phyloP scores from a whole-genome alignment of 257 asterid genomes.

The Solanum paucissectum region DNA sequence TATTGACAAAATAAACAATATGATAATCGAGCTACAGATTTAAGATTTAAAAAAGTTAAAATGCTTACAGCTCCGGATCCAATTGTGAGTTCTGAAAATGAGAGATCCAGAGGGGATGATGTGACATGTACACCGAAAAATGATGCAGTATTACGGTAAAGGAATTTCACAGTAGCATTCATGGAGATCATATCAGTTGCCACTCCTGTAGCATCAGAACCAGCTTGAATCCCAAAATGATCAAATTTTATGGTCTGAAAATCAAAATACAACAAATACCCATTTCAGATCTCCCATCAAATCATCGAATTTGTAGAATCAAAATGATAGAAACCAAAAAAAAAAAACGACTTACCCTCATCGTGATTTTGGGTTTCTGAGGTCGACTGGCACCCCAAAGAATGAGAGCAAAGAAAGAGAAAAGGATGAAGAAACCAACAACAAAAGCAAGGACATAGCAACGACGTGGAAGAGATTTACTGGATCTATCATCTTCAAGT shows the following conservation, averaged over 20 bases:
- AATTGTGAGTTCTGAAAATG: conserved; percentile 45
- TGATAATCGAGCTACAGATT: background rate
- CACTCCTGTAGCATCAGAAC: conserved; percentile 71
- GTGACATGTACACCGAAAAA: conserved; percentile 86
- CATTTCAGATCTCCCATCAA: background rate
- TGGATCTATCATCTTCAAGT: conserved; percentile 49
- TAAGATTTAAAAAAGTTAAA: background rate
- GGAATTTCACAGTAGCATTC: conserved; percentile 62
- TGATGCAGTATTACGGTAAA: conserved; percentile 59
- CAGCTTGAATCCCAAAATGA: conserved; percentile 62
- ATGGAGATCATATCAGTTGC: conserved; percentile 68
- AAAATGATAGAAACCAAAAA: background rate
- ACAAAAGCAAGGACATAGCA: conserved; percentile 61
- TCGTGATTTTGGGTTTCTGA: conserved; percentile 68
- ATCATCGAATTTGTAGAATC: background rate
- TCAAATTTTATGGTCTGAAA: conserved; percentile 74
- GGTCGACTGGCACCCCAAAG: conserved; percentile 87
- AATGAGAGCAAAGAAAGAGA: conserved; percentile 64
- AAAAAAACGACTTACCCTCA: conserved; percentile 38
- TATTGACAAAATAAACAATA: background rate
- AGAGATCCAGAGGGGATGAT: conserved; percentile 60
- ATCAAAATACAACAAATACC: background rate
- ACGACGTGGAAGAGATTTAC: conserved; percentile 48
- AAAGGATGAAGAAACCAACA: conserved; percentile 56
- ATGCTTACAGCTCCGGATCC: conserved; percentile 63